These are phyloP conservation scores for Dictyophora rubrovolvata DNA, from an alignment of 768 basidiomycete genomes.

Conservation along the genomic window DNA sequence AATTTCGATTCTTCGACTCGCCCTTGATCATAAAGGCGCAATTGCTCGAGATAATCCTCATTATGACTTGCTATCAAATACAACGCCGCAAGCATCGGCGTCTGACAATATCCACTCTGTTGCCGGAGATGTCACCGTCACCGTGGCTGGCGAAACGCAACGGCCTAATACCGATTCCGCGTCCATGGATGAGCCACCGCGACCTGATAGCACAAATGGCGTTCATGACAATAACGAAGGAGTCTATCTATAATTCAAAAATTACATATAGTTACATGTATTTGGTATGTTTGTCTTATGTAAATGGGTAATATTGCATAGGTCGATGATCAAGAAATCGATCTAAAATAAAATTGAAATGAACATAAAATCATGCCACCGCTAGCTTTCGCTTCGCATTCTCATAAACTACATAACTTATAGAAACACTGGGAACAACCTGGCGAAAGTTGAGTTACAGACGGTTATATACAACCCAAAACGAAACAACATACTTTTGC, in stretches of 20 bases:
- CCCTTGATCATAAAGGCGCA: constrained; percentile 49
- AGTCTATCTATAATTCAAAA: constrained; percentile 1
- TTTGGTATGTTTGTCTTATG: not conserved
- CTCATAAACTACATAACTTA: constrained; percentile 93
- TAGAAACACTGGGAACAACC: constrained; percentile 95
- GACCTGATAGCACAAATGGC: not conserved
- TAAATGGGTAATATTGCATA: not conserved
- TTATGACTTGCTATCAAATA: constrained; percentile 25
- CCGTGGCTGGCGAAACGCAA: too few species aligned
- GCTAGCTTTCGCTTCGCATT: constrained; percentile 61
- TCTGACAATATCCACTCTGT: too few species aligned
- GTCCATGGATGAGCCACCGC: too few species aligned
- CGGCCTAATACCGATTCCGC: too few species aligned
- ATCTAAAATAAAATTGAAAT: too few species aligned
- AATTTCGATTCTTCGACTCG: constrained; percentile 56
- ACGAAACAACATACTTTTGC: constrained; percentile 55
- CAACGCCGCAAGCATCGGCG: not conserved
- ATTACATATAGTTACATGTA: constrained; percentile 3
- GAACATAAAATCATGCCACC: constrained; percentile 9
- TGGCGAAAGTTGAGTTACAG: constrained; percentile 20
- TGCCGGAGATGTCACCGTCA: too few species aligned
- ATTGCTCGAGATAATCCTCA: constrained; percentile 33
- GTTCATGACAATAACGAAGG: not conserved
- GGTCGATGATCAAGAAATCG: not conserved
- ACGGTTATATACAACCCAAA: not conserved